Base-by-base conservation (phyloP, 148 eudicot species). In the Chenopodium quinoa region DNA sequence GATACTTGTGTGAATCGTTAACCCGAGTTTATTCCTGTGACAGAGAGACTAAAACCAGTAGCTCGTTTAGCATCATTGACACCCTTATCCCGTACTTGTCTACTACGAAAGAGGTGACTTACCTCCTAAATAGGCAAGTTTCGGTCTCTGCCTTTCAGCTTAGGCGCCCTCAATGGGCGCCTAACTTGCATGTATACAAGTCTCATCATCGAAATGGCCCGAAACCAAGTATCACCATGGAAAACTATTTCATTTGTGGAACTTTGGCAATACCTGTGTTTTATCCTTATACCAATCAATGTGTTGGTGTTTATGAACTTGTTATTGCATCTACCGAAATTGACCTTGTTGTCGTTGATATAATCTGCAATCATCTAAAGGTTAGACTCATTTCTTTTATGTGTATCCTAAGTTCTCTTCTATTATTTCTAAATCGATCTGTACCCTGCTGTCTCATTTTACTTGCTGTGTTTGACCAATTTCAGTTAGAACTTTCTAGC, bases 241-340 rank as follows among this genome's bases (percentile, higher is more conserved):
- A 23, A 10, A 27, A 67, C 16, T 67, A 67, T 67, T 10, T 31
- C 71, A 67, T 67, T 0, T 67, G 31, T 67, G 32, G 71, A 29
- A 67, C 71, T 1, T 14, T 67, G 71, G 71, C 71, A 29, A 67
- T 67, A 23, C 71, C 71, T 67, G 71, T 67, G 71, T 67, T 67
- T 67, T 37, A 67, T 27, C 71, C 71, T 27, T 27, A 67, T 11
- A 67, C 19, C 5, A 23, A 67, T 16, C 1, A 10, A 10, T 67
- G 71, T 17, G 29, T 67, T 11, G 71, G 71, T 29, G 71, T 67
- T 67, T 67, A 23, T 29, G 71, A 67, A 13, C 32, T 65, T 67
- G 32, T 67, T 11, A 25, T 67, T 25, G 71, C 71, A 67, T 67
- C 71, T 27, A 67, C 71, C 3, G 71, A 67, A 23, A 13, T 23